These are phyloP conservation scores for Mycena pura DNA, from an alignment of 768 basidiomycete genomes.

Conservation along the genomic window DNA sequence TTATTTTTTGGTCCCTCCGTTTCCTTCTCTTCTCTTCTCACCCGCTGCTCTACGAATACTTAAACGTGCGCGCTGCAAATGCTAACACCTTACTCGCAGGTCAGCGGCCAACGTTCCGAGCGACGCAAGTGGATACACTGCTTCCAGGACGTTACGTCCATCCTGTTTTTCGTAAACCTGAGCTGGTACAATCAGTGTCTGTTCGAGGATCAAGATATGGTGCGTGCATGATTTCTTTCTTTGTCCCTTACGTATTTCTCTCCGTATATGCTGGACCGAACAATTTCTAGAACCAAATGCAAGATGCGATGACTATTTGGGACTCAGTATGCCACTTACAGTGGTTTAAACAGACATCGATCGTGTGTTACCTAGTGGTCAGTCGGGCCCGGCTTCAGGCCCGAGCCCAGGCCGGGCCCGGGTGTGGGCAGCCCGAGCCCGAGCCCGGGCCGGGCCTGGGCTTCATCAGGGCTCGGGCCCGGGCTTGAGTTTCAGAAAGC, in stretches of 20 bases:
- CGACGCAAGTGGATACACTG: constrained; percentile 94
- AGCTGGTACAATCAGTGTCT: constrained; percentile 95
- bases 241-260: background rate
- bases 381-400: too few species aligned
- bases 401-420: too few species aligned
- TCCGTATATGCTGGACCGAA: background rate
- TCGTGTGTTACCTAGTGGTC: too few species aligned
- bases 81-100: constrained; percentile 44
- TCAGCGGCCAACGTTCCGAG: constrained; percentile 91
- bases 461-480: too few species aligned
- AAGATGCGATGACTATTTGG: constrained; percentile 98
- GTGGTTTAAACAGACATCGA: constrained; percentile 95
- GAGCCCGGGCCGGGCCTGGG: too few species aligned
- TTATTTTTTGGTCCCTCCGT: background rate
- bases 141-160: constrained; percentile 94
- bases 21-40: background rate
- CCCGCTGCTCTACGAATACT: background rate
- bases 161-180: constrained; percentile 89
- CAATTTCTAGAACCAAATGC: constrained; percentile 89
- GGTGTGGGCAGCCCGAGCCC: too few species aligned
- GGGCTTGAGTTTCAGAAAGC: too few species aligned
- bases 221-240: constrained; percentile 44
- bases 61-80: background rate
- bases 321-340: constrained; percentile 98
- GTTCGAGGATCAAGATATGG: constrained; percentile 90